Conservation (phyloP, 768 basidiomycete genomes). For the Phaeotremella fagi region DNA sequence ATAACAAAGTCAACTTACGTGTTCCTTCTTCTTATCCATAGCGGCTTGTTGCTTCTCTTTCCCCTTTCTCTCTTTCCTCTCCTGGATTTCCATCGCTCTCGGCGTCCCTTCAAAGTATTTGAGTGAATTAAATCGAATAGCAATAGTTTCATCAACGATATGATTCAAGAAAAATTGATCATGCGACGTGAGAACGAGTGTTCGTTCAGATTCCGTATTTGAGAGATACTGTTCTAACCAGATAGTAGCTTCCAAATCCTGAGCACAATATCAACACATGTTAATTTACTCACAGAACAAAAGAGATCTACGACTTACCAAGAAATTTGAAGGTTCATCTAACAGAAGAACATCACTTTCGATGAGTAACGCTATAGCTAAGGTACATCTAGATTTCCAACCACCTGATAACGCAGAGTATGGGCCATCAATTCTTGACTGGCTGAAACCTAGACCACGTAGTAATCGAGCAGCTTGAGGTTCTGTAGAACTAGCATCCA, state of each 20-base stretch:
- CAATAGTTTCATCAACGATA: slow-evolving; percentile 60
- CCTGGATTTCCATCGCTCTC: slow-evolving; percentile 41
- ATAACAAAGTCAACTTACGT: slow-evolving; percentile 29
- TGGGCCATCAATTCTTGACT: slow-evolving; percentile 48
- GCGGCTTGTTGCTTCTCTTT: slow-evolving; percentile 51
- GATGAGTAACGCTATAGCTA: slow-evolving; percentile 60
- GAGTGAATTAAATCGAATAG: slow-evolving; percentile 57
- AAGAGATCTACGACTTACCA: slow-evolving; percentile 54
- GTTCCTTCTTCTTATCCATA: slow-evolving; percentile 53
- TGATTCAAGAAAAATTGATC: slow-evolving; percentile 62
- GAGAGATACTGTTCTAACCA: slow-evolving; percentile 53
- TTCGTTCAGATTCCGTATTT: slow-evolving; percentile 47
- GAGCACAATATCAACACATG: background rate
- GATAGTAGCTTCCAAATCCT: slow-evolving; percentile 35
- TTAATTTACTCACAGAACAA: slow-evolving; percentile 1
- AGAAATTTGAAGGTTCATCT: slow-evolving; percentile 55
- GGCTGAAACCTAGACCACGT: slow-evolving; percentile 58
- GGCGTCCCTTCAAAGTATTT: slow-evolving; percentile 57
- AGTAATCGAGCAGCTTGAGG: slow-evolving; percentile 55
- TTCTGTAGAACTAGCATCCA: slow-evolving; percentile 39
- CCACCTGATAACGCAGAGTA: slow-evolving; percentile 59
- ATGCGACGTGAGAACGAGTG: slow-evolving; percentile 63
- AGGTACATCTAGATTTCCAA: slow-evolving; percentile 60
- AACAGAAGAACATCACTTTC: slow-evolving; percentile 59
- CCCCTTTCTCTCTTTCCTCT: slow-evolving; percentile 51